These are phyloP conservation scores for Abrus pulchellus DNA, from an alignment of 306 rosid genomes.

Conservation along the genomic window DNA sequence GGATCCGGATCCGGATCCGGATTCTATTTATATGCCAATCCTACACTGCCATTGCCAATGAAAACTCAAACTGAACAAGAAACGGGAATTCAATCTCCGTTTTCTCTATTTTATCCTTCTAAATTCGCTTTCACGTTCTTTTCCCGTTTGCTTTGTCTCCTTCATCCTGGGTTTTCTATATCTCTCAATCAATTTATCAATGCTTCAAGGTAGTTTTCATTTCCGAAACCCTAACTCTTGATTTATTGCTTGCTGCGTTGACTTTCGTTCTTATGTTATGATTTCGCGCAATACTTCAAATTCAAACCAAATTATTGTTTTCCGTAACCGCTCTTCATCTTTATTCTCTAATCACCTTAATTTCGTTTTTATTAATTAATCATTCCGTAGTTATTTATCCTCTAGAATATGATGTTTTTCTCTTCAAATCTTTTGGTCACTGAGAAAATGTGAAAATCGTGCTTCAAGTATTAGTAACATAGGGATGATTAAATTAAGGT, in stretches of 20 bases:
- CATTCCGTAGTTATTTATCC: neutral
- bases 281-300: neutral
- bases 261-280: constrained; percentile 26
- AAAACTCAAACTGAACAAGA: constrained; percentile 4
- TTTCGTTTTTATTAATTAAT: neutral
- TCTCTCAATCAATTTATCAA: constrained; percentile 57
- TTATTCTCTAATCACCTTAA: neutral
- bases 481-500: constrained; percentile 14
- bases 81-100: neutral
- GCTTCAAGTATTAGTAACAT: neutral
- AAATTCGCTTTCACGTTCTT: neutral
- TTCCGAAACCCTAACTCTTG: constrained; percentile 51
- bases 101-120: neutral
- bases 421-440: constrained; percentile 42
- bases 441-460: constrained; percentile 29
- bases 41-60: constrained; percentile 1
- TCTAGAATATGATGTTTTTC: constrained; percentile 18
- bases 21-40: neutral
- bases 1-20: constrained; percentile 24
- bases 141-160: neutral
- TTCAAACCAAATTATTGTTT: neutral
- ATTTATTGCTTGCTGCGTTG: constrained; percentile 46
- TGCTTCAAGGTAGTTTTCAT: constrained; percentile 58
- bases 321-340: neutral
- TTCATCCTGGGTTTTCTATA: neutral